phyloP scores from a whole-genome alignment of 129 eudicot genomes.

The Oenanthe sinensis region DNA sequence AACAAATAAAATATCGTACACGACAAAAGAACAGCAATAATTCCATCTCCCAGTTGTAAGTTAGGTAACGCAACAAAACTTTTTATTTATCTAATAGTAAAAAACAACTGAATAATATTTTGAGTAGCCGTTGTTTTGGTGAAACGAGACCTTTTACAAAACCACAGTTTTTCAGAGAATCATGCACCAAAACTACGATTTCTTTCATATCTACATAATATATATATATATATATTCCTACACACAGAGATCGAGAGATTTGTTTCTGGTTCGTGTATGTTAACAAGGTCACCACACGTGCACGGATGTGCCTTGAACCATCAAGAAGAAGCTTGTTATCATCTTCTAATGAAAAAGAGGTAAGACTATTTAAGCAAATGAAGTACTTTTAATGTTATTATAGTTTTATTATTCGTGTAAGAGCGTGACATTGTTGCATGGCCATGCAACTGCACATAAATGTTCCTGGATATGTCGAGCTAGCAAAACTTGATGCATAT shows the following conservation, averaged over 20 bases:
- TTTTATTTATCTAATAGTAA: not conserved
- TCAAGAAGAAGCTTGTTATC: not conserved
- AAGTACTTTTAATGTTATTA: not conserved
- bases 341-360: not conserved
- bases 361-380: not conserved
- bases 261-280: not conserved
- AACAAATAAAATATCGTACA: not conserved
- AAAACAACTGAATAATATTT: not conserved
- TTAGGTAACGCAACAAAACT: slow-evolving; percentile 3
- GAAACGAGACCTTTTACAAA: not conserved
- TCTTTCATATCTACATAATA: not conserved
- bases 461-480: slow-evolving; percentile 55
- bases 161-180: not conserved
- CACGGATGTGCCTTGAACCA: not conserved
- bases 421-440: slow-evolving; percentile 42
- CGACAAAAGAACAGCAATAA: not conserved
- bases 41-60: not conserved
- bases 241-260: not conserved
- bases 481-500: slow-evolving; percentile 49
- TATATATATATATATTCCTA: too few relatives aligned
- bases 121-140: not conserved
- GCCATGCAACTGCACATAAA: slow-evolving; percentile 39
- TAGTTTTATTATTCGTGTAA: slow-evolving; percentile 29
- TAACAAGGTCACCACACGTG: not conserved
- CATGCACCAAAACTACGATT: not conserved